Base-by-base conservation (phyloP, 768 basidiomycete genomes). In the Xerocomellus intermedius region DNA sequence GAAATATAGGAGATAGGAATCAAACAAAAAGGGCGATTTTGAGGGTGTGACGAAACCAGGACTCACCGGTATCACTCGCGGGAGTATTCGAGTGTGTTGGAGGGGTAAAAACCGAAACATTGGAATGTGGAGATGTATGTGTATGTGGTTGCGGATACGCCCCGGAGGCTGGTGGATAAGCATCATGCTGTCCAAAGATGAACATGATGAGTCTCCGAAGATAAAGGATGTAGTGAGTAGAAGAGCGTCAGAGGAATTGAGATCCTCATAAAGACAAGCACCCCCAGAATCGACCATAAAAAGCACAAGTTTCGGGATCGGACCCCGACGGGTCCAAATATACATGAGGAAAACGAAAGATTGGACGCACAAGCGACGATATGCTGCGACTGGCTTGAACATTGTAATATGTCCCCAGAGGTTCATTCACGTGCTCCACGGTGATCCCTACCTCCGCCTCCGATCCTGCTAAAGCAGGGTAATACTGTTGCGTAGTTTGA, bases 21-120 rank as follows among this genome's bases (percentile, higher is more conserved):
- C 16, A 46, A 53, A 32, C 33, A 17, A 24, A 43, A 41, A 8
- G n/a, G 12, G 16, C 5, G 9, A 19, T 2, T 42, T 2, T 13
- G 35, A 36, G 22, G 37, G 5, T 0, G 17, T 13, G 42, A 45
- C 42, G 30, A 55, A 47, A 42, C 3, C 1, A 17, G 21, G 30
- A 63, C 68, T 69, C 55, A 71, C 68, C 65, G 2, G 45, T 22
- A 36, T 69, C 68, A 16, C 69, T 69, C 26, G 54, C 55, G 28
- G 68, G 67, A 9, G 68, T 69, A 12, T 60, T 58, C 8, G 65
- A 52, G 19, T 71, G 63, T 3, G 62, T 52, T 28, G 69, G 56
- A 16, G 67, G 59, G 2, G 67, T 68, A 49, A 62, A 54, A 5
- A 56, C 54, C 17, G 67, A 54, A 45, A 64, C 58, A 3, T 60